A percentile compares a stretch with the other conserved stretches of the same genome.
phyloP scores from a whole-genome alignment of 768 basidiomycete species.

The Butyriboletus loyo region DNA sequence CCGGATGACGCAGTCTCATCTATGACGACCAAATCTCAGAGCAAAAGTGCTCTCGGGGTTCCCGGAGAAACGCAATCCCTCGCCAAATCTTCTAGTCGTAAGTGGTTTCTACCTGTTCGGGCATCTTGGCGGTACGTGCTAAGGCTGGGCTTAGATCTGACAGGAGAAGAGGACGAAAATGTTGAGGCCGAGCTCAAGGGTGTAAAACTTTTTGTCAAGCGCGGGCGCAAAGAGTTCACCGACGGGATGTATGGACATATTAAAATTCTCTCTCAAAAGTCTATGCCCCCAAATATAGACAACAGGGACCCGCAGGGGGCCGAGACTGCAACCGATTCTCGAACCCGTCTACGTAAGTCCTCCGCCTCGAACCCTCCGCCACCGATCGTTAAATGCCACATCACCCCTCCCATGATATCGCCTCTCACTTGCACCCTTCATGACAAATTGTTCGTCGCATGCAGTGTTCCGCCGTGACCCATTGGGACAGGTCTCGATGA shows the following conservation, averaged over 20 bases:
- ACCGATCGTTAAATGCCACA: conserved; percentile 16
- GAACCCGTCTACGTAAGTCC: conserved; percentile 33
- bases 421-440: neutral
- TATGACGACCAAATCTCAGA: neutral
- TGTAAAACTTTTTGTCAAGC: conserved; percentile 49
- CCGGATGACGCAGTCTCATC: conserved; percentile 15
- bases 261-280: conserved; percentile 49
- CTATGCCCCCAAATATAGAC: neutral
- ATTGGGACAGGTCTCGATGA: conserved; percentile 68
- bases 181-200: conserved; percentile 56
- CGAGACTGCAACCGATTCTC: conserved; percentile 13
- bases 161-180: conserved; percentile 66
- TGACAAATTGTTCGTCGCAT: neutral
- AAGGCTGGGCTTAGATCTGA: conserved; percentile 30
- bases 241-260: conserved; percentile 59
- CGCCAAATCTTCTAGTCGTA: conserved; percentile 17
- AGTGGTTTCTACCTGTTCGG: conserved; percentile 1
- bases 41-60: neutral
- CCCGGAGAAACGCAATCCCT: neutral
- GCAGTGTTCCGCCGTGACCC: conserved; percentile 71
- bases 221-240: conserved; percentile 46
- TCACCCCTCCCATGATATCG: conserved; percentile 1
- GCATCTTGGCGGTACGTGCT: neutral
- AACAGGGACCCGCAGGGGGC: neutral
- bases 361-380: conserved; percentile 18